phyloP scores from a whole-genome alignment of 805 yeast genomes.

The Komagataella phaffii region DNA sequence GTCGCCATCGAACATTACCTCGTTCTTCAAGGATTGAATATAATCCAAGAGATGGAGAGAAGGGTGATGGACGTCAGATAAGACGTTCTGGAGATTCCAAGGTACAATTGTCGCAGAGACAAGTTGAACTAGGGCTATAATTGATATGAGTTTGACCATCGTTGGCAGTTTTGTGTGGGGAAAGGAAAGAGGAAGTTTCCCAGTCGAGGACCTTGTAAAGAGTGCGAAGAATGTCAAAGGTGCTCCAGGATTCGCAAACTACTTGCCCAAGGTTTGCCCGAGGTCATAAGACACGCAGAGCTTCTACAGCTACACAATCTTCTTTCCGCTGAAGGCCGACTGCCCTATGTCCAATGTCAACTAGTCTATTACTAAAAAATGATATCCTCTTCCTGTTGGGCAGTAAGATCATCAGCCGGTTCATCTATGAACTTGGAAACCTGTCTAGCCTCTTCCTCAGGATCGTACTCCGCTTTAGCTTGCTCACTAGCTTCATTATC shows the following conservation, averaged over 20 bases:
- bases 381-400: constrained; percentile 23
- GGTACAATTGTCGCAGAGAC: neutral
- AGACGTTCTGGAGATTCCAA: neutral
- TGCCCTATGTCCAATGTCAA: neutral
- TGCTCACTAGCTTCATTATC: constrained; percentile 20
- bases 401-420: constrained; percentile 13
- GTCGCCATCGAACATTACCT: neutral
- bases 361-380: constrained; percentile 14
- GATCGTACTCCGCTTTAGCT: constrained; percentile 5
- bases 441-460: constrained; percentile 7
- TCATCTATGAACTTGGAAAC: constrained; percentile 1
- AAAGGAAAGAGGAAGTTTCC: neutral
- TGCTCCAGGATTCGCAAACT: no score
- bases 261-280: neutral
- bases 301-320: neutral
- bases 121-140: neutral
- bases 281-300: neutral
- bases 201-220: neutral
- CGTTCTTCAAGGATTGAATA: neutral
- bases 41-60: neutral
- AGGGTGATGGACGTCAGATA: neutral
- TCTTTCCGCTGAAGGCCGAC: neutral
- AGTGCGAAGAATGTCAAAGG: neutral
- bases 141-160: neutral
- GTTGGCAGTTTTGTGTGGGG: neutral